A percentile compares a stretch with the other conserved stretches of the same genome.
Conservation (phyloP, 495 filamentous ascomycete species). For the Bacidia gigantensis region DNA sequence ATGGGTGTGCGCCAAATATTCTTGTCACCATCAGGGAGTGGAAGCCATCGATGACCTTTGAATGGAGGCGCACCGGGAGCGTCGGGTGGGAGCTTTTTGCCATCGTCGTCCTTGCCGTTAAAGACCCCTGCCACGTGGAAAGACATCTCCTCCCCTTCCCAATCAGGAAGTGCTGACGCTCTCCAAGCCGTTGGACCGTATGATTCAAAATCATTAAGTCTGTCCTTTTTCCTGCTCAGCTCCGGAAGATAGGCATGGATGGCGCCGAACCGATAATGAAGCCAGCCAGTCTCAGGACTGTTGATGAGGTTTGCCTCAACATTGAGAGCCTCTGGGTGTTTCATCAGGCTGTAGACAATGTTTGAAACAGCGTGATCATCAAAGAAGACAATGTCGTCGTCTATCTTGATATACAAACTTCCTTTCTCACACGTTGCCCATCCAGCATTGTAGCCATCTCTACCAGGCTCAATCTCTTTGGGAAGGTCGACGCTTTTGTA, state of each 20-base stretch:
- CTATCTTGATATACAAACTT: constrained; percentile 37
- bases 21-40: constrained; percentile 21
- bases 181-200: constrained; percentile 20
- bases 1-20: constrained; percentile 30
- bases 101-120: constrained; percentile 14
- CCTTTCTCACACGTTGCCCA: constrained; percentile 26
- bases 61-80: constrained; percentile 19
- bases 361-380: constrained; percentile 34
- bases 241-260: constrained; percentile 35
- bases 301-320: constrained; percentile 37
- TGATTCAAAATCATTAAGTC: constrained; percentile 8
- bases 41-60: constrained; percentile 32
- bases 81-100: constrained; percentile 16
- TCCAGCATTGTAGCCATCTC: constrained; percentile 23
- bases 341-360: constrained; percentile 28
- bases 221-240: constrained; percentile 1
- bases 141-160: constrained; percentile 14
- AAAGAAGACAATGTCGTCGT: constrained; percentile 38
- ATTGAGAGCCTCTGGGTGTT: constrained; percentile 30
- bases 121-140: constrained; percentile 10
- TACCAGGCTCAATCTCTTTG: not conserved
- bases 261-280: constrained; percentile 32
- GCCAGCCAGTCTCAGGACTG: constrained; percentile 29
- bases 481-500: constrained; percentile 16
- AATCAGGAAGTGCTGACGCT: constrained; percentile 19